A percentile compares a stretch with the other conserved stretches of the same genome.
Conservation (phyloP, 2,329 filamentous ascomycete genomes). For the Alternaria gaisen region DNA sequence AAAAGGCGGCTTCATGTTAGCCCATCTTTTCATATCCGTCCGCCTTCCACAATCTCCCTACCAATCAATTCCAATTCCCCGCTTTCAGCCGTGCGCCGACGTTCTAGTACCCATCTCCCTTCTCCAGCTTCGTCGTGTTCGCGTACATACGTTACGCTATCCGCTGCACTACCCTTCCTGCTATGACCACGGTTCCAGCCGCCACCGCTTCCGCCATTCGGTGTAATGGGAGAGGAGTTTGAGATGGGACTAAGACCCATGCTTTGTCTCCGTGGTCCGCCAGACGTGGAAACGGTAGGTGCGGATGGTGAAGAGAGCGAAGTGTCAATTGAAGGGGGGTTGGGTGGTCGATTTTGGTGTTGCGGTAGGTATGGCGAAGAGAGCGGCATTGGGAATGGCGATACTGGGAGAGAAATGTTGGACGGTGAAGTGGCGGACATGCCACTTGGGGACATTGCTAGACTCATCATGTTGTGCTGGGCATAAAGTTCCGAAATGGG, state of each 20-base stretch:
- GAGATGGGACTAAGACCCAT: slow-evolving; percentile 46
- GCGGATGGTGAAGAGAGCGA: slow-evolving; percentile 37
- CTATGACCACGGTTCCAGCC: slow-evolving; percentile 45
- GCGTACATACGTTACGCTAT: slow-evolving; percentile 74
- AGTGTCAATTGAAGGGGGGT: slow-evolving; percentile 35
- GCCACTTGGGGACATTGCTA: slow-evolving; percentile 20
- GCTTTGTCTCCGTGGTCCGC: slow-evolving; percentile 38
- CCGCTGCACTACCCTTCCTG: slow-evolving; percentile 61
- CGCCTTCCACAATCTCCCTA: slow-evolving; percentile 69
- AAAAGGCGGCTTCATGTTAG: neutral
- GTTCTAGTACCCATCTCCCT: slow-evolving; percentile 73
- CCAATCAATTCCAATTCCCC: slow-evolving; percentile 72
- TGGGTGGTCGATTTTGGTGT: slow-evolving; percentile 28
- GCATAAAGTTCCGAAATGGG: slow-evolving; percentile 29
- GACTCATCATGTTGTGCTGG: slow-evolving; percentile 26
- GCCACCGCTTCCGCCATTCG: slow-evolving; percentile 27
- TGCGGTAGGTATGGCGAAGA: slow-evolving; percentile 31
- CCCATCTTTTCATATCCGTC: slow-evolving; percentile 38
- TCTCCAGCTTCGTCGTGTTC: slow-evolving; percentile 68
- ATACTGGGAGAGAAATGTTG: slow-evolving; percentile 31
- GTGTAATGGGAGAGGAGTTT: slow-evolving; percentile 44
- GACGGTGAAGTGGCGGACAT: slow-evolving; percentile 31
- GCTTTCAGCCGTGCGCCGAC: slow-evolving; percentile 70
- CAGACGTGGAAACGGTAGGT: slow-evolving; percentile 26
- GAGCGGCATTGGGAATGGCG: slow-evolving; percentile 36